Base-by-base conservation (phyloP, 768 basidiomycete genomes). In the Pisolithus microcarpus region DNA sequence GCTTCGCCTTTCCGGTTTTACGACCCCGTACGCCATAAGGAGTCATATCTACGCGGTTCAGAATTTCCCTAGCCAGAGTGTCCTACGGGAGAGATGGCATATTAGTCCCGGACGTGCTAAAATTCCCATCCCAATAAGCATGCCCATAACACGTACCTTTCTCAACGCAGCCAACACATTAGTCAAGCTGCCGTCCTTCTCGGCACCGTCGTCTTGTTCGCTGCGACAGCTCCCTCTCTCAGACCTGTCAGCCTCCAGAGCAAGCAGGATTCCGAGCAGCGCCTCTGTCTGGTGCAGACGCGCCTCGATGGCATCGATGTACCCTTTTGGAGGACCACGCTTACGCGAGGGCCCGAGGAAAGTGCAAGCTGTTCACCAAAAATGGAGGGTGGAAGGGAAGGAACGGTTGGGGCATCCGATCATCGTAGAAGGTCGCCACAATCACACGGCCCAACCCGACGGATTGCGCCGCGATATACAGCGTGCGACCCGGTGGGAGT, bases 241-340 rank as follows among this genome's bases (percentile, higher is more conserved):
- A 38, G 56, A 24, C 36, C 56, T 58, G 3, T 61, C 64, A 30
- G 66, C 60, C 46, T 70, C 66, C 21, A 68, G 61, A 42, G 82
- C 75, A 37, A 93, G 73, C 48, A 94, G 71, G 52, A 91, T 85
- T 48, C 91, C 92, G 26, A 95, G 73, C 38, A 95, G 74, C 0
- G 91, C 91, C 65, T 95, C 91, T 16, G 91, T 89, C 62, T 94
- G 89, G 58, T 95, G 92, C 5, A 95, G 71, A 13, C 90, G 81
- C 13, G 87, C 87, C 68, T 95, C 91, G 58, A 95, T 91, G 26
- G 91, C 91, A 61, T 94, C 91, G 62, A 95, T 93, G 73, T 95
- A 95, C 1, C 91, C 91, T 62, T 90, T 91, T n/a, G 89, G 87
- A 3, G 87, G 87, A 2, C 91, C 91, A 56, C 91, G 84, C 63